Base-by-base conservation (phyloP, 306 rosid species). In the Lathyrus oleraceus region DNA sequence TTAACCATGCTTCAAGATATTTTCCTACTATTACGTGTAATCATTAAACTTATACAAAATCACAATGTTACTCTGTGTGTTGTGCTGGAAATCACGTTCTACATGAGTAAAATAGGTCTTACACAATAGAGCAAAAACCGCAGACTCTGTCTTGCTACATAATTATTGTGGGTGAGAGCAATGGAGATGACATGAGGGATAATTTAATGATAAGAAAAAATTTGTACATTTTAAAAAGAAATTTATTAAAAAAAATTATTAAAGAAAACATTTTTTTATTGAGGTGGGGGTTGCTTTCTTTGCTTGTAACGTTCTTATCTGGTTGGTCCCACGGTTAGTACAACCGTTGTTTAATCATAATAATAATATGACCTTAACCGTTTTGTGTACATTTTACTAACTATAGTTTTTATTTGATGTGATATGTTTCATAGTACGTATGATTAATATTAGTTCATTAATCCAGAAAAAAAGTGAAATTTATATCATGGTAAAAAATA, bases 291-390 rank as follows among this genome's bases (percentile, higher is more conserved):
- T 30, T 21, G 15, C 27, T 5, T 39, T 20, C 68, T 40, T 9
- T 39, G 12, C 39, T 15, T 4, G 32, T 61, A 39, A 61, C 28
- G 70, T 44, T 44, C 1, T 45, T 27, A 65, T 65, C 28, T 54
- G 7, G 5, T 68, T 47, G 73, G 56, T 67, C 63, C 13, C 52
- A 19, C 59, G 3, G 32, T 60, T 59, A 48, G 80, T 60, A 68
- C 70, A 68, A 14, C 57, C 57, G 74, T 59, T 45, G 25, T 7
- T 65, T 40, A 73, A 64, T 40, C 47, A 35, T 35, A 35, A 65
- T 74, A 30, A 8, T 17, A 17, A 49, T 25, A 54, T 47, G 71
- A 28, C 60, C 72, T 28, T 47, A 68, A 68, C 75, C 13, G 75
- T 61, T 35, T 15, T 23, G 4, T 21, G 44, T 25, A 67, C 32